Base-by-base conservation (phyloP, 768 basidiomycete species). In the Leccinellum albellum region DNA sequence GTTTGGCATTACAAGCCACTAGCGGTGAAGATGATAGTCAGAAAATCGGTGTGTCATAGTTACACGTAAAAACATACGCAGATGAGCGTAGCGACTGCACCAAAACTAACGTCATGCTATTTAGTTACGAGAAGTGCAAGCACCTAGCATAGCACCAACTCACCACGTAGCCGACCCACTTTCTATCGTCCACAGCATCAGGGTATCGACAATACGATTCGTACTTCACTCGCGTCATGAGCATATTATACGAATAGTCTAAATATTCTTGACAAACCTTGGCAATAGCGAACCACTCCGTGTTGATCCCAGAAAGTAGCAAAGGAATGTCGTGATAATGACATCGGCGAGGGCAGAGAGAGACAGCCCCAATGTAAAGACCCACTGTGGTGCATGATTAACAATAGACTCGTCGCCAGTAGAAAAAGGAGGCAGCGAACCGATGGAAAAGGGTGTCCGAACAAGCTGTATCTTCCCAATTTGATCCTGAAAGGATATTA, bases 291-390 rank as follows among this genome's bases (percentile, higher is more conserved):
- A 78, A 26, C 6, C 4, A 20, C 40, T 42, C 40, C 75, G 72
- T 33, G 73, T 78, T 35, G 63, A 66, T 56, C 70, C 65, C 23
- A 83, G 67, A 32, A 76, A 72, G 53, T 71, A 75, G 53, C 77
- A 78, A 24, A 82, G 69, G 20, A 64, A 73, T 3, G 49, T 64
- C 8, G 78, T 79, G 52, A 82, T 80, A 14, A 79, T 57, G 46
- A 82, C 60, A 57, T 83, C 82, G 35, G 80, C 66, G 6, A 72
- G 55, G 2, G 76, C 76, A 6, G 81, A 82, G 2, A 82, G 70
- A 1, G 73, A 64, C 2, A 82, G 66, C 9, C 80, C 81, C 1
- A 72, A 62, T 1, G 81, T 81, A 58, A 81, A 80, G 10, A 75
- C 63, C 71, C 75, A 77, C 79, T 82, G 37, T 8, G 6, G 26